Base-by-base conservation (phyloP, 192 early-diverging fungal species). In the Ramicandelaber brevisporus region DNA sequence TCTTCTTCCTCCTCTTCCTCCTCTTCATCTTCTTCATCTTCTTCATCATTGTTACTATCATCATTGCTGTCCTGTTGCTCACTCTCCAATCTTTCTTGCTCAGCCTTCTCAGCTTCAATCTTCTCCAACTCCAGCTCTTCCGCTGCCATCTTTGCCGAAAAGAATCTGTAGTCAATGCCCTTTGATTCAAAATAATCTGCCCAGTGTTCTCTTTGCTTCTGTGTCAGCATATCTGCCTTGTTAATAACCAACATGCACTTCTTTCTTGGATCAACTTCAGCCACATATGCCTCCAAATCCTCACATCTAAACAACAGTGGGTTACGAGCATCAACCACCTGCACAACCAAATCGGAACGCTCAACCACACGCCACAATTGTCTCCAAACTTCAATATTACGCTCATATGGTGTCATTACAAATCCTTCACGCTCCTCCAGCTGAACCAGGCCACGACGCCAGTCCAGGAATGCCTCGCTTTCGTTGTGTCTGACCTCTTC, bases 301-400 rank as follows among this genome's bases (percentile, higher is more conserved):
- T 55, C 63, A 21, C 67, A 75, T 21, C 83, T 59, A 53, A 96
- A 99, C 24, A 99, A 52, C 35, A 86, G 41, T 0, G 89, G 89
- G 54, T 96, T 87, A 25, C 93, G 65, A 4, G 88, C 90, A 60
- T 99, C 93, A 17, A 99, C 93, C 32, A 99, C 96, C 61, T 99
- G 93, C 19, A 96, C 88, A 10, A 99, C 53, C 54, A 96, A 39
- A 36, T 92, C 73, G 15, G 85, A 90, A 27, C 84, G 62, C 53
- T 99, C 93, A 40, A 96, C 79, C 25, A 99, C 93, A 17, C 93
- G 69, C 93, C 93, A 99, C 18, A 99, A 61, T 48, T 99, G 93
- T 30, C 89, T 61, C 92, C 92, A 98, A 14, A 99, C 80, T 55
- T 99, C 93, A 13, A 99, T 36, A 53, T 99, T 99, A 28, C 87